Base-by-base conservation (phyloP, 1,139 yeast species). In the Suhomyces panamericanus region DNA sequence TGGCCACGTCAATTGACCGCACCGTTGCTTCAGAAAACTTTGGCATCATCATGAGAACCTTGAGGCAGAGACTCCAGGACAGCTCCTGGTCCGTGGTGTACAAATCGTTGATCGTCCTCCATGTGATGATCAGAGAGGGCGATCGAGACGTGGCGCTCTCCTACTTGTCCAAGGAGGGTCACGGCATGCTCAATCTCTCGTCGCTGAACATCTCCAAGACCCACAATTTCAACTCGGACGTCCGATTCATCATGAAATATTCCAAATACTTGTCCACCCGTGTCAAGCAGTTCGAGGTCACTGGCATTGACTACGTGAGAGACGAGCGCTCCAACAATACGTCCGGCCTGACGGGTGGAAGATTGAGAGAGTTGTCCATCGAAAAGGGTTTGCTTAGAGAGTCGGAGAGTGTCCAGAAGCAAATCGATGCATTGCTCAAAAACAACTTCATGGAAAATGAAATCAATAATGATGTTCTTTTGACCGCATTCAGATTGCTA, bases 91-190 rank as follows among this genome's bases (percentile, higher is more conserved):
- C 96, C 10, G 83, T 87, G 44, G 95, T 87, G 17, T 93, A 81
- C 75, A 93, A 93, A 67, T 73, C 95, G 13, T 72, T 91, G 55
- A 77, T 93, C 49, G 95, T 91, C 30, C 65, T 88, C 36, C 99
- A 93, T 67, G 82, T 90, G 46, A 85, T 93, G 95, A 83, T 90
- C 35, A 78, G 96, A 48, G 97, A 93, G 61, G 96, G 96, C n/a
- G 87, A 85, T 49, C 74, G 73, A 38, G 84, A 86, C 55, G 83
- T 80, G 17, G 78, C 91, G 0, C 73, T 91, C 55, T 70, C 76
- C 40, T 89, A 84, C 62, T 73, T 90, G 48, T 67, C 85, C 14
- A 69, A 71, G 11, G 80, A 81, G 53, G 74, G 78, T 35, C 78
- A 83, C 13, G 52, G 58, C 28, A 77, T 85, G 70, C 75, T 91